Evolutionary conservation across 768 basidiomycete species (phyloP).

Genomic region (Nevesoporus exiguus): DNA sequence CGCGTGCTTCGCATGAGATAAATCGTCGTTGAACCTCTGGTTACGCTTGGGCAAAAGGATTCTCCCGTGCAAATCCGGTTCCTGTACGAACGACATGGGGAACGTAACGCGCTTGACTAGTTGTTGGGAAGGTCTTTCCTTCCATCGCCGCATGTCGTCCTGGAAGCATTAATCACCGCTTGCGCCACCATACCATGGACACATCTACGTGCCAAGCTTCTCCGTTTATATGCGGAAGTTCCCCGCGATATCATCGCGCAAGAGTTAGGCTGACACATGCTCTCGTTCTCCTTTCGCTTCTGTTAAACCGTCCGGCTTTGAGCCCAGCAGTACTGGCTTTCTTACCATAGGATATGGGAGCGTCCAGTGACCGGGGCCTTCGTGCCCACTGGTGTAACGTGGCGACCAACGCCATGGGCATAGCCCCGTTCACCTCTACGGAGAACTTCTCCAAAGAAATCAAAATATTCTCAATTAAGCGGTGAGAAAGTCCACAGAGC

Average conservation of each 20-base stretch:
- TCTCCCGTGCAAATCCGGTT: conserved; percentile 28
- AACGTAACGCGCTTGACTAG: not conserved
- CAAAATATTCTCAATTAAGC: conserved; percentile 5
- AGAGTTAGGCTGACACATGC: conserved; percentile 10
- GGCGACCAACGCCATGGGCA: not conserved
- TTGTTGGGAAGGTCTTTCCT: conserved; percentile 18
- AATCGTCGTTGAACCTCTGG: conserved; percentile 5
- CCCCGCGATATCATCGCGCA: conserved; percentile 28
- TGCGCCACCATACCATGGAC: conserved; percentile 27
- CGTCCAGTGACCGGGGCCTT: not conserved
- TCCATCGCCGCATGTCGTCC: conserved; percentile 24
- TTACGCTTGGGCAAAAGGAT: conserved; percentile 9
- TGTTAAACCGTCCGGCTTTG: conserved; percentile 12
- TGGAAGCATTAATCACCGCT: conserved; percentile 30
- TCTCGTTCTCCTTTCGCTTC: conserved; percentile 14
- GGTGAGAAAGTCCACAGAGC: conserved; percentile 15
- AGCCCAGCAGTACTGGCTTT: conserved; percentile 1
- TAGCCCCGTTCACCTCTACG: not conserved
- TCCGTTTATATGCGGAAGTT: conserved; percentile 21
- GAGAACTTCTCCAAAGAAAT: conserved; percentile 1
- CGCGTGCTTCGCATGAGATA: conserved; percentile 22
- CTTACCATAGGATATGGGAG: not conserved
- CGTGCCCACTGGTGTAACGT: not conserved
- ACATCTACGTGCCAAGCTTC: conserved; percentile 19
- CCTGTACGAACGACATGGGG: conserved; percentile 7